phyloP scores from a whole-genome alignment of 1,284 basidiomycete species.

The Polyporus tsugae region DNA sequence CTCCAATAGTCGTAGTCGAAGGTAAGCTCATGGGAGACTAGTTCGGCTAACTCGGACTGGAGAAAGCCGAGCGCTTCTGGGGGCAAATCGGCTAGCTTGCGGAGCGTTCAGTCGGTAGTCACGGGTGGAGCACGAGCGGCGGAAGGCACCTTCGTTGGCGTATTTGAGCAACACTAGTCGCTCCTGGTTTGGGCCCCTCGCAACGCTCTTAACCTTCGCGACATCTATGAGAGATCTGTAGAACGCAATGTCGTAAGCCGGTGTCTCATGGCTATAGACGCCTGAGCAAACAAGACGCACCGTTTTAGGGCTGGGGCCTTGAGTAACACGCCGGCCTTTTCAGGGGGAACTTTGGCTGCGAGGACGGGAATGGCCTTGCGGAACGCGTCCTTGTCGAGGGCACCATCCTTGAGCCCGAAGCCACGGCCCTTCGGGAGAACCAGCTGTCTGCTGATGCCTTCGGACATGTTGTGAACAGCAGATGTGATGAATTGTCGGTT shows the following conservation, averaged over 20 bases:
- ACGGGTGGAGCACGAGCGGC: slow-evolving; percentile 12
- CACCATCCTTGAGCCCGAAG: slow-evolving; percentile 50
- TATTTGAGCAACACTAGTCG: slow-evolving; percentile 72
- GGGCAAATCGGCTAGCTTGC: slow-evolving; percentile 74
- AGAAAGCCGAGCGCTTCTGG: slow-evolving; percentile 63
- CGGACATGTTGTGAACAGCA: slow-evolving; percentile 31
- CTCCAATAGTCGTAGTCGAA: slow-evolving; percentile 89
- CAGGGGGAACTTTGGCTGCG: slow-evolving; percentile 68
- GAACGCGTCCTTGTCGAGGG: slow-evolving; percentile 73
- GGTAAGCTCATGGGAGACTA: slow-evolving; percentile 68
- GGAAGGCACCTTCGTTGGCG: slow-evolving; percentile 61
- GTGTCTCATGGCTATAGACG: slow-evolving; percentile 2
- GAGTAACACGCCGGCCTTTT: slow-evolving; percentile 62
- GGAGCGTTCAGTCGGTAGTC: slow-evolving; percentile 32
- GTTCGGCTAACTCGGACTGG: slow-evolving; percentile 55
- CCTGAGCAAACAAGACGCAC: slow-evolving; percentile 49
- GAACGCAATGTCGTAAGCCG: slow-evolving; percentile 6
- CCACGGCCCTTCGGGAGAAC: slow-evolving; percentile 63
- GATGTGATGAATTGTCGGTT: slow-evolving; percentile 22
- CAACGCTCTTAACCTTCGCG: slow-evolving; percentile 69
- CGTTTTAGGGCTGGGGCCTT: slow-evolving; percentile 63
- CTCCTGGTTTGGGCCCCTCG: slow-evolving; percentile 57
- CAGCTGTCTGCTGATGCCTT: slow-evolving; percentile 42
- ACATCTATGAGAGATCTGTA: slow-evolving; percentile 67
- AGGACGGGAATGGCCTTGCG: slow-evolving; percentile 69